Base-by-base conservation (phyloP, 345 rosid genomes). In the Heritiera littoralis region DNA sequence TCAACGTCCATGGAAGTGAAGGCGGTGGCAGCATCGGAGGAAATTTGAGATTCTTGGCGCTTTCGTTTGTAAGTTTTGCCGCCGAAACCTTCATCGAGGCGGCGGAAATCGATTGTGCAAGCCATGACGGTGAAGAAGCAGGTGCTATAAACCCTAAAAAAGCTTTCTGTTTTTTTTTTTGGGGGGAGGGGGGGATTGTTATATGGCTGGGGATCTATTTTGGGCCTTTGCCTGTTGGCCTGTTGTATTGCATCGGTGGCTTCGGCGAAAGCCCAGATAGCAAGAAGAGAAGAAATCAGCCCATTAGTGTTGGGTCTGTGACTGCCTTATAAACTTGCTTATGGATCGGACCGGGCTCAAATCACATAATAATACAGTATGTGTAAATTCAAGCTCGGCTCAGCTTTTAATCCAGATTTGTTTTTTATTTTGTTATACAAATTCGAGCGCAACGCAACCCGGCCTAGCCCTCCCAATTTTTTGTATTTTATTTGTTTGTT, bases 1-100 rank as follows among this genome's bases (percentile, higher is more conserved):
- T 79, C 91, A 66, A 92, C 83, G 23, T 92, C 97, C 97, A 91
- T 95, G 60, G 92, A 74, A 3, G 85, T 59, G 32, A 52, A 76
- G 46, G 20, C 86, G 6, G 85, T 40, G 11, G 41, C 10, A 35
- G 54, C 79, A 35, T 41, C 79, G 75, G 80, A 72, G 49, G 78
- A 32, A 2, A 67, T 52, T 49, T 81, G 83, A 9, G 82, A 74
- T 56, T 79, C 86, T 48, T 88, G 87, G 64, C 98, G 93, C 80
- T 93, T 95, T 2, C 99, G 83, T 86, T 95, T 95, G 90, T 80
- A 82, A 80, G 98, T 95, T 60, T 95, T 93, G 6, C 99, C 99
- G 81, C 98, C 98, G 83, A 95, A 95, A 64, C 98, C 98, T 80
- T 93, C 99, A 79, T 95, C 99, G 0, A 93, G 92, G 83, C 81